A percentile compares a stretch with the other conserved stretches of the same genome.
Evolutionary conservation across 805 yeast species (phyloP).

Genomic region (Lipomyces orientalis): DNA sequence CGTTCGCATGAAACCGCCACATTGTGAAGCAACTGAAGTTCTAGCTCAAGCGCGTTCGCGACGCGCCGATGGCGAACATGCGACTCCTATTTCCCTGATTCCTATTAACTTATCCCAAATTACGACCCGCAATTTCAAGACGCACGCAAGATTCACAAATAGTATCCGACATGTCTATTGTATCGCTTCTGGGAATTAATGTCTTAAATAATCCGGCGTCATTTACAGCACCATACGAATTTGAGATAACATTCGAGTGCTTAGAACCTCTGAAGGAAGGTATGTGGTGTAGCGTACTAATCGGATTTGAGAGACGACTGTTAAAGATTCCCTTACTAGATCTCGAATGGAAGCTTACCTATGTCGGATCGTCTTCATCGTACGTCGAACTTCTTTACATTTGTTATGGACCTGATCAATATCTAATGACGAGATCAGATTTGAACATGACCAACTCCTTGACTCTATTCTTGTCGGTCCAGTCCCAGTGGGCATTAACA

Average conservation of each 20-base stretch:
- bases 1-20: too few relatives aligned
- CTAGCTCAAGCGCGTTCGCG: too few relatives aligned
- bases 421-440: conserved; percentile 34
- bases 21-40: too few relatives aligned
- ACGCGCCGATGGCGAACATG: neutral
- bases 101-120: too few relatives aligned
- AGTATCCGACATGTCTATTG: conserved; percentile 32
- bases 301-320: neutral
- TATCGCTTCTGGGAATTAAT: conserved; percentile 73
- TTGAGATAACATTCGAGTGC: conserved; percentile 97
- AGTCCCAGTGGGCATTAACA: conserved; percentile 95
- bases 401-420: neutral
- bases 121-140: neutral
- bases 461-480: conserved; percentile 98
- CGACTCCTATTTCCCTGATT: neutral
- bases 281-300: conserved; percentile 25
- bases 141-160: neutral
- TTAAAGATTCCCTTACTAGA: conserved; percentile 53
- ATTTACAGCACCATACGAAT: conserved; percentile 90
- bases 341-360: conserved; percentile 95
- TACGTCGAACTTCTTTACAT: conserved; percentile 34
- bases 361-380: conserved; percentile 94
- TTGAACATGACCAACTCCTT: conserved; percentile 95
- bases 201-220: conserved; percentile 94
- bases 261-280: conserved; percentile 82